These are phyloP conservation scores for Ambispora gerdemannii DNA, from an alignment of 192 early-diverging fungal genomes.

Conservation along the genomic window DNA sequence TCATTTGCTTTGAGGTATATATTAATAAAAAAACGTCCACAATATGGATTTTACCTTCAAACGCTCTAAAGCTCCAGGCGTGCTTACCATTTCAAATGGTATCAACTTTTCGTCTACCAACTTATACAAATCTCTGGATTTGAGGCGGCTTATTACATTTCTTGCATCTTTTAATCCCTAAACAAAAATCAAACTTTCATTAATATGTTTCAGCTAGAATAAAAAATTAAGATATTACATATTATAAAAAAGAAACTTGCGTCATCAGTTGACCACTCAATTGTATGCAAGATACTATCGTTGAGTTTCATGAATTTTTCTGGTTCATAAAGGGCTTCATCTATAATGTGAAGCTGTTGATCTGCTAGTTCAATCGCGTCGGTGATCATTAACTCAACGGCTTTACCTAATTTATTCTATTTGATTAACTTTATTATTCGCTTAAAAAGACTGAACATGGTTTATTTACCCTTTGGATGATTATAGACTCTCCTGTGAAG, in stretches of 20 bases:
- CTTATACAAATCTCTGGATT: conserved; percentile 80
- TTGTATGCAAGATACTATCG: conserved; percentile 75
- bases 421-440: no score
- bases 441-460: not conserved
- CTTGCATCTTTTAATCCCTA: conserved; percentile 63
- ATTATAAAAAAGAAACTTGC: not conserved
- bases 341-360: conserved; percentile 58
- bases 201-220: not conserved
- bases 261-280: conserved; percentile 57
- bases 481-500: conserved; percentile 84
- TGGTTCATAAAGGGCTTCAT: conserved; percentile 59
- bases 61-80: no score
- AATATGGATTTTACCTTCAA: no score
- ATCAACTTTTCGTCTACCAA: conserved; percentile 77
- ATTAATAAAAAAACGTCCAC: no score
- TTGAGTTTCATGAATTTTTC: conserved; percentile 72
- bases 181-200: not conserved
- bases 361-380: conserved; percentile 87
- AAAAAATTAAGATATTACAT: not conserved
- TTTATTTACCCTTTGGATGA: conserved; percentile 71
- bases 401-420: conserved; percentile 43
- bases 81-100: conserved; percentile 49
- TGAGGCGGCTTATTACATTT: conserved; percentile 68
- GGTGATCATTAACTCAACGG: conserved; percentile 86
- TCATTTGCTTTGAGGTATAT: no score